Evolutionary conservation across 257 asterid species (phyloP), one percentile per base, ranked within the genome.

Genomic region (Fraxinus pennsylvanica): DNA sequence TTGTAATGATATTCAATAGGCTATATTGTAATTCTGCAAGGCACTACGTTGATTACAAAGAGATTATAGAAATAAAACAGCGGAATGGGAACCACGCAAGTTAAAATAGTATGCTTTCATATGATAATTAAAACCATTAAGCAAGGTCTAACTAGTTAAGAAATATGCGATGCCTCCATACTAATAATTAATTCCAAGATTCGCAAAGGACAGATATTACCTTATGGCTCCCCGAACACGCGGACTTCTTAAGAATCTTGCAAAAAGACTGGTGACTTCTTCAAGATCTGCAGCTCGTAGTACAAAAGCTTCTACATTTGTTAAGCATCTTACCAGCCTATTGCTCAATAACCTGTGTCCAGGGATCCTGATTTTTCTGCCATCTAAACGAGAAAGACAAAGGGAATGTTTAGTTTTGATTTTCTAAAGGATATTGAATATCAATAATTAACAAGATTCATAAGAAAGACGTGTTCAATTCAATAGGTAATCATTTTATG

Each of bases 161-260:
- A 38, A 38, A 38, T 38, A 38, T 38, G 43, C 1, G 43, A 38
- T 1, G 43, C 12, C 43, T 9, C 43, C 43, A 38, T 61, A 61
- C 15, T 22, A 9, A 21, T 61, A 25, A 61, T 22, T 22, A 61
- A 22, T n/a, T 61, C 32, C 33, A 35, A 76, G 1, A 9, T 74
- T 21, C 9, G 52, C 66, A 14, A 75, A 39, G 14, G 25, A 71
- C 54, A 39, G 75, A 54, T 47, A 78, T 82, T 89, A 95, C 99
- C 98, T 89, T 70, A 95, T 84, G 82, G 97, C 98, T 25, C 97
- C 94, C 82, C 92, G 98, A 36, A 95, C 93, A 21, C 96, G 97
- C 1, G 93, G 87, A 77, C 89, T 90, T 80, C 91, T 84, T 86
- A 92, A 82, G 87, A 91, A 93, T 82, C 97, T 87, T 0, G 98